A percentile compares a stretch with the other conserved stretches of the same genome.
Evolutionary conservation across 129 eudicot genomes (phyloP).

Genomic region (Centella asiatica): DNA sequence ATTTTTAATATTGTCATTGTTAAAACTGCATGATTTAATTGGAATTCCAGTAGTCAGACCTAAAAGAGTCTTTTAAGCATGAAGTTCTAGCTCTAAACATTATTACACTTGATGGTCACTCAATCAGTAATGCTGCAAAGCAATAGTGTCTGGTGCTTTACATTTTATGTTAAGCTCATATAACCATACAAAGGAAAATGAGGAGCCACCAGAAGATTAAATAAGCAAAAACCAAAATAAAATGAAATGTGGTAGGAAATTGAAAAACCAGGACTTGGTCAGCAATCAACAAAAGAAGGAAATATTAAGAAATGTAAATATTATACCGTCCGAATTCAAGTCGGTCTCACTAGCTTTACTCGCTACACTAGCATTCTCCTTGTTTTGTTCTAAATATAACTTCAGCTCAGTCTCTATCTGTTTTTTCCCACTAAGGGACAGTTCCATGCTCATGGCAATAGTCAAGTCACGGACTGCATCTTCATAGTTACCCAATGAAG

Average conservation of each 20-base stretch:
- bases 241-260: not conserved
- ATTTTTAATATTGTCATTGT: too few species aligned
- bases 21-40: too few species aligned
- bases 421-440: constrained; percentile 51
- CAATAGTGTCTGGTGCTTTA: too few species aligned
- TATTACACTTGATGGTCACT: too few species aligned
- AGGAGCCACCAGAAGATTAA: not conserved
- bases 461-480: constrained; percentile 65
- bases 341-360: constrained; percentile 19
- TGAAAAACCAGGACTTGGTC: too few species aligned
- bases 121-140: too few species aligned
- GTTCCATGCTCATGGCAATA: constrained; percentile 50
- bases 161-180: too few species aligned
- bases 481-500: constrained; percentile 46
- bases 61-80: too few species aligned
- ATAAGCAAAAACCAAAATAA: not conserved
- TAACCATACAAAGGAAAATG: not conserved
- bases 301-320: not conserved
- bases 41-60: too few species aligned
- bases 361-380: constrained; percentile 15
- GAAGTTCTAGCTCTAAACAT: too few species aligned
- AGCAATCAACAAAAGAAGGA: not conserved
- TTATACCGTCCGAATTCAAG: constrained; percentile 27
- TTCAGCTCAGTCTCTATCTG: constrained; percentile 64
- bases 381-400: constrained; percentile 24